Conservation (phyloP, 78 protist genomes). For the Tieghemostelium lacteum region DNA sequence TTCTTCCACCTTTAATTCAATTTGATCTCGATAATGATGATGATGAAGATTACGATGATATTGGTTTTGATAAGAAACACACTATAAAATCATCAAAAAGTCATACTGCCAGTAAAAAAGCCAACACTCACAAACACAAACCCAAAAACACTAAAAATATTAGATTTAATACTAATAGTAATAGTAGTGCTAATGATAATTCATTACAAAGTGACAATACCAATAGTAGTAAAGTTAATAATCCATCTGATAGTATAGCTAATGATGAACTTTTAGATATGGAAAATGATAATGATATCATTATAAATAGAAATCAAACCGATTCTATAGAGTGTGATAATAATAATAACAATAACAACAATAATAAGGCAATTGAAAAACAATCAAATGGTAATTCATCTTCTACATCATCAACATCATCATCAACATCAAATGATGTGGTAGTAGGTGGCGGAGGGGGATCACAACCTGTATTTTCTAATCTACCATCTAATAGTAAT, state of each 20-base stretch:
- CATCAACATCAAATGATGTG: not conserved
- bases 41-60: not conserved
- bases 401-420: not conserved
- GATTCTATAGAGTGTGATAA: not conserved
- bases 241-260: not conserved
- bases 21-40: not conserved
- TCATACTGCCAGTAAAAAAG: no score
- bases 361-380: not conserved
- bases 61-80: no score
- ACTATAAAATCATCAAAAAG: no score
- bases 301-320: not conserved
- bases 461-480: not conserved
- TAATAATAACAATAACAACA: not conserved
- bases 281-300: not conserved
- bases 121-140: no score
- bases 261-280: no score
- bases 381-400: not conserved
- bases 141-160: no score
- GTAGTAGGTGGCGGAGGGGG: not conserved
- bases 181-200: not conserved
- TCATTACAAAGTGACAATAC: not conserved
- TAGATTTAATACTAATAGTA: no score
- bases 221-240: no score
- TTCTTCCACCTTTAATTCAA: no score
- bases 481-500: not conserved